These are phyloP conservation scores for Colletotrichum sp. DNA, from an alignment of 2,329 filamentous ascomycete species.

Conservation along the genomic window DNA sequence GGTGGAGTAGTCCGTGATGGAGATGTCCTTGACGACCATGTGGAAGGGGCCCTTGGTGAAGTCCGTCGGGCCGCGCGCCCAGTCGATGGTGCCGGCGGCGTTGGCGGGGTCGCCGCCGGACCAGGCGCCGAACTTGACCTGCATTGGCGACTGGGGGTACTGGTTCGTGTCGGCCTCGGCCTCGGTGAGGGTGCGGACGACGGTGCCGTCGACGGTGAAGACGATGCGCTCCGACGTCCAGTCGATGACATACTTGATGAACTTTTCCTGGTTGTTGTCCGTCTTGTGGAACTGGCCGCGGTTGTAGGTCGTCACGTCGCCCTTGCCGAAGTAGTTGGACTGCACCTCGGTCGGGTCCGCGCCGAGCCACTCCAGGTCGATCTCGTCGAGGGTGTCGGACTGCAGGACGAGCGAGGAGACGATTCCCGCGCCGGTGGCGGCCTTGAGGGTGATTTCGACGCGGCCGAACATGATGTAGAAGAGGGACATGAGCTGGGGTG, in stretches of 20 bases:
- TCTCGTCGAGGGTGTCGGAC: constrained; percentile 92
- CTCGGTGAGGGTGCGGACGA: constrained; percentile 77
- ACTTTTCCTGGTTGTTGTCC: constrained; percentile 74
- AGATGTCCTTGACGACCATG: constrained; percentile 81
- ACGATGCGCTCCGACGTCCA: constrained; percentile 88
- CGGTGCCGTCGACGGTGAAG: constrained; percentile 82
- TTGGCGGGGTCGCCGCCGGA: constrained; percentile 87
- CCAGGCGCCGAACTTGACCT: constrained; percentile 91
- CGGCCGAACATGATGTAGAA: constrained; percentile 99
- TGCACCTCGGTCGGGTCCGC: constrained; percentile 80
- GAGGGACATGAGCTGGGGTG: constrained; percentile 84
- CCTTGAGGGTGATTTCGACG: constrained; percentile 84
- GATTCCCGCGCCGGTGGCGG: constrained; percentile 87
- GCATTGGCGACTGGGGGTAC: constrained; percentile 96
- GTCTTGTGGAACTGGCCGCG: constrained; percentile 79
- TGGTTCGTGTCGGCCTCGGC: constrained; percentile 72
- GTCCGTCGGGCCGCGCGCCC: constrained; percentile 87
- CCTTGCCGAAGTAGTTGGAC: constrained; percentile 97
- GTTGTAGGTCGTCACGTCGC: constrained; percentile 83
- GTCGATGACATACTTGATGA: constrained; percentile 88
- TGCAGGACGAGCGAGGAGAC: constrained; percentile 91
- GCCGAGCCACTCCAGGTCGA: constrained; percentile 97
- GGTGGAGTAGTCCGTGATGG: constrained; percentile 90
- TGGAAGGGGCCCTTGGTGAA: constrained; percentile 83
- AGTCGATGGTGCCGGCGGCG: constrained; percentile 80